Percentiles rank a stretch among this genome's conserved stretches.
phyloP scores from a whole-genome alignment of 257 asterid species.

The Oldenlandia corymbosa region DNA sequence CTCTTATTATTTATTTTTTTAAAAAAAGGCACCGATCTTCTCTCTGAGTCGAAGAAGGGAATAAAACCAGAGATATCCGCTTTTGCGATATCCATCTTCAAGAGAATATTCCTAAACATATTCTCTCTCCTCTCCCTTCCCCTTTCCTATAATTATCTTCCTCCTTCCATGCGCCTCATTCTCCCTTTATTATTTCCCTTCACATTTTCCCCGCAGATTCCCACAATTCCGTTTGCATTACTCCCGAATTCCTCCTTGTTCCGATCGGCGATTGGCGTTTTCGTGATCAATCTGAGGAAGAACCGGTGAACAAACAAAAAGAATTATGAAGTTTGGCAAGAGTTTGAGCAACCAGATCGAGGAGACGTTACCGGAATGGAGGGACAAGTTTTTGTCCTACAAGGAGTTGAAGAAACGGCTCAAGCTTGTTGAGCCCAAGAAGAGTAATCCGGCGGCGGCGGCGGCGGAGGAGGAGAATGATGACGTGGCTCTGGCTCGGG shows the following conservation, averaged over 20 bases:
- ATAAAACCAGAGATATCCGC: slow-evolving; percentile 67
- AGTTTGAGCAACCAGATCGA: slow-evolving; percentile 85
- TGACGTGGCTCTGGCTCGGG: slow-evolving; percentile 14
- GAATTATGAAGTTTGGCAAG: slow-evolving; percentile 79
- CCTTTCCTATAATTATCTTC: not conserved
- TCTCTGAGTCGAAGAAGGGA: slow-evolving; percentile 16
- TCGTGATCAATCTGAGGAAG: not conserved
- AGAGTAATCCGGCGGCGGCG: slow-evolving; percentile 7
- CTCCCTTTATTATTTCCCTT: slow-evolving; percentile 1
- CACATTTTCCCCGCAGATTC: slow-evolving; percentile 1
- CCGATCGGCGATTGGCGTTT: not conserved
- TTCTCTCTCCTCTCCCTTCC: slow-evolving; percentile 35
- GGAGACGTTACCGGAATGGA: slow-evolving; percentile 92
- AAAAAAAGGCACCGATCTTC: not conserved
- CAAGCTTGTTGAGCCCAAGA: slow-evolving; percentile 59
- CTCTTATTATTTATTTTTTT: no score
- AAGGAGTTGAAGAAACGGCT: slow-evolving; percentile 85
- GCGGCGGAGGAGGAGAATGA: slow-evolving; percentile 13
- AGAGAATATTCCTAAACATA: slow-evolving; percentile 65
- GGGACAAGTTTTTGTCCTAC: slow-evolving; percentile 83
- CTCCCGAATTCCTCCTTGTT: not conserved
- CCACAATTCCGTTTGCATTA: not conserved
- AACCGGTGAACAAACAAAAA: not conserved
- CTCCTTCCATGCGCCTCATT: slow-evolving; percentile 1
- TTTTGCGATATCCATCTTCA: slow-evolving; percentile 15